These are phyloP conservation scores for Acanthamoeba culbertsoni DNA, from an alignment of 208 protist species.

Conservation along the genomic window DNA sequence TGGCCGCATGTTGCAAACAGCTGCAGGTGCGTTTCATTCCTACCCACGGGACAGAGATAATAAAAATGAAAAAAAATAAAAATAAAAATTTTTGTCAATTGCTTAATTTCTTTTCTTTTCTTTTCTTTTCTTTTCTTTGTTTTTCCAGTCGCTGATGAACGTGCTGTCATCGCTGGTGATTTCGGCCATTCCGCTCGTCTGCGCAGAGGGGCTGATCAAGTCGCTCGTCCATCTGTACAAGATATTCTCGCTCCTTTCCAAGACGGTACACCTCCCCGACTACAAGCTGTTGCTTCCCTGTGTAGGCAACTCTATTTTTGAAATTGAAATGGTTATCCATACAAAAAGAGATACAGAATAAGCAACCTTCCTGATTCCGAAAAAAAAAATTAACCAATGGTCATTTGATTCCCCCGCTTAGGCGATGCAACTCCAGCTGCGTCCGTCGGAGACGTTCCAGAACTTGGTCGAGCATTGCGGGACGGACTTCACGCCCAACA, in stretches of 20 bases:
- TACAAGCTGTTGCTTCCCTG: not conserved
- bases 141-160: not conserved
- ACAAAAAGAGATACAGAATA: too few relatives aligned
- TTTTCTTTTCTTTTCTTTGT: not conserved
- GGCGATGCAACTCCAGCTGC: conserved; percentile 23
- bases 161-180: not conserved
- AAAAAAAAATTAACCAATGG: too few relatives aligned
- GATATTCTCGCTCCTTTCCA: not conserved
- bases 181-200: not conserved
- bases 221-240: conserved; percentile 17
- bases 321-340: too few relatives aligned
- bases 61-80: not conserved
- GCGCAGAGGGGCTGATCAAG: not conserved
- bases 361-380: too few relatives aligned
- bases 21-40: not conserved
- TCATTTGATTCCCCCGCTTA: not conserved
- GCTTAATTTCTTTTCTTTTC: not conserved
- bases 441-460: not conserved
- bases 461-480: conserved; percentile 1
- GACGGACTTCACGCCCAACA: conserved; percentile 27
- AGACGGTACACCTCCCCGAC: not conserved
- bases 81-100: not conserved
- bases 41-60: too few relatives aligned
- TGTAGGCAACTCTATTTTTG: not conserved
- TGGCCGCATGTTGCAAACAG: not conserved